Conservation (phyloP, 192 early-diverging fungal species). For the Pilaira anomala region DNA sequence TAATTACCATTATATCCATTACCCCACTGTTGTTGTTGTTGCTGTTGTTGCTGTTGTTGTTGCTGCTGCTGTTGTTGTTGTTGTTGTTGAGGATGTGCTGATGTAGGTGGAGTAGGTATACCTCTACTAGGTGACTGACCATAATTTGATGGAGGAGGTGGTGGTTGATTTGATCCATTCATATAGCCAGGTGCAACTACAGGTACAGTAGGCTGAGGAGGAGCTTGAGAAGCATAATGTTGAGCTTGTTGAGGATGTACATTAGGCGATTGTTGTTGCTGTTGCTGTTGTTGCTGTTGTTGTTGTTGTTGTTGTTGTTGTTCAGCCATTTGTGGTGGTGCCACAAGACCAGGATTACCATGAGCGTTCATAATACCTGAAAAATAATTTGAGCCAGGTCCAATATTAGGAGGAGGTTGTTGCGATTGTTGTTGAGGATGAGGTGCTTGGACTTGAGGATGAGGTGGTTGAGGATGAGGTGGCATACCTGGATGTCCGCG, state of each 20-base stretch:
- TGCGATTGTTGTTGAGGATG: constrained; percentile 8
- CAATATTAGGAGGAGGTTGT: constrained; percentile 57
- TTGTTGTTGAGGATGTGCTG: constrained; percentile 4
- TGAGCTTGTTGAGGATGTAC: constrained; percentile 11
- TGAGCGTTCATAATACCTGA: constrained; percentile 47
- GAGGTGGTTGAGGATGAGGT: constrained; percentile 56
- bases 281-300: constrained; percentile 25
- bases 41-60: neutral
- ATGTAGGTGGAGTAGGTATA: constrained; percentile 10
- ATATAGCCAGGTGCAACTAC: neutral
- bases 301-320: constrained; percentile 14
- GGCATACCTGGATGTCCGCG: constrained; percentile 51
- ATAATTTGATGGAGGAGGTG: neutral
- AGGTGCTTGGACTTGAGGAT: constrained; percentile 11
- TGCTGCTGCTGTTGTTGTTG: neutral
- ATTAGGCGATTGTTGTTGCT: constrained; percentile 3
- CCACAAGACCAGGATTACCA: constrained; percentile 47
- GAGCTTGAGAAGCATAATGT: neutral
- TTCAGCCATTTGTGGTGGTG: constrained; percentile 56
- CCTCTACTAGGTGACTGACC: constrained; percentile 1
- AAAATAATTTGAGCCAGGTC: constrained; percentile 59
- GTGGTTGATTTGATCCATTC: neutral
- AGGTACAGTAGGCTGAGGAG: constrained; percentile 2
- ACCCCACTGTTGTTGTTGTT: neutral
- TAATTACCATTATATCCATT: neutral